Percentiles rank a stretch among this genome's conserved stretches.
These are phyloP conservation scores for Keqinozyma sinolaborantium DNA, from an alignment of 1,139 yeast species.

Conservation along the genomic window DNA sequence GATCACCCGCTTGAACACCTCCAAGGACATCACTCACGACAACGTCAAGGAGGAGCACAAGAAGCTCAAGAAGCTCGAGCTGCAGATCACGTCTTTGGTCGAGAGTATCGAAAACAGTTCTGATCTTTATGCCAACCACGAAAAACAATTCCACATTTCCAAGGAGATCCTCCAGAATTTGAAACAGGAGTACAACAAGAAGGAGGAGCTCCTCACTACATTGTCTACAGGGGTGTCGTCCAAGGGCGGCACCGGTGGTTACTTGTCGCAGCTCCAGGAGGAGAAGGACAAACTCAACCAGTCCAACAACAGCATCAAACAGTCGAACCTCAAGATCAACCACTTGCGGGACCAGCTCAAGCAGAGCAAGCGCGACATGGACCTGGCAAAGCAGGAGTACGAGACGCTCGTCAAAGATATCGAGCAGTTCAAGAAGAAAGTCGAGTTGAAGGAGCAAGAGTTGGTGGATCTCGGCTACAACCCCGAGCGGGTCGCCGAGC, in stretches of 20 bases:
- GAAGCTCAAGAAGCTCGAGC: constrained; percentile 13
- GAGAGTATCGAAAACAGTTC: constrained; percentile 25
- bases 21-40: constrained; percentile 55
- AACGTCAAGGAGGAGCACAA: constrained; percentile 48
- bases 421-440: constrained; percentile 35
- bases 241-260: constrained; percentile 75
- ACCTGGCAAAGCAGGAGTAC: constrained; percentile 54
- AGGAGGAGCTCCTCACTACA: constrained; percentile 79
- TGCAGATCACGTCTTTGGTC: constrained; percentile 15
- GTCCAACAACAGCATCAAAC: constrained; percentile 56
- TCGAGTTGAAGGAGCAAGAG: constrained; percentile 37
- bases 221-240: constrained; percentile 89
- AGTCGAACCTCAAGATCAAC: constrained; percentile 55
- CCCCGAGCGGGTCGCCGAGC: constrained; percentile 40
- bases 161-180: constrained; percentile 40
- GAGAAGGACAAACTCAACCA: constrained; percentile 57
- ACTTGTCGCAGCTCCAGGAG: constrained; percentile 66
- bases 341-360: constrained; percentile 54
- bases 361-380: constrained; percentile 50
- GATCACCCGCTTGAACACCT: constrained; percentile 64
- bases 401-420: constrained; percentile 40
- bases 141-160: constrained; percentile 37
- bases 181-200: constrained; percentile 51
- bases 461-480: constrained; percentile 59
- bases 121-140: constrained; percentile 23